These are phyloP conservation scores for Brassica cretica DNA, from an alignment of 345 rosid species.

Conservation along the genomic window DNA sequence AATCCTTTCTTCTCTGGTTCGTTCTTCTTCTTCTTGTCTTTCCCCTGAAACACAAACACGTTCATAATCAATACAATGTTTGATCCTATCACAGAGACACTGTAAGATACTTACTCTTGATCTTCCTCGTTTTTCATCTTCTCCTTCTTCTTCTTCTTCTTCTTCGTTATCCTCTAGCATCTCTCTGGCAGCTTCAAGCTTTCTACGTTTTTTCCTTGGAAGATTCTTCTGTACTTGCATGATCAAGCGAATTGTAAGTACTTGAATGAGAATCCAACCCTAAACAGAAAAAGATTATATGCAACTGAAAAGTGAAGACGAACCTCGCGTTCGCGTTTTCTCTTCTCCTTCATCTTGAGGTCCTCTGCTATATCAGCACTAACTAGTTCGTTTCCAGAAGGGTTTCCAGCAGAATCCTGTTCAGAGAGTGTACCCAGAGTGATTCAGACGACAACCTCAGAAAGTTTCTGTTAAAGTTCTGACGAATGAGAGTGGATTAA, in stretches of 20 bases:
- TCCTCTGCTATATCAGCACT: slow-evolving; percentile 95
- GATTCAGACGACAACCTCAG: slow-evolving; percentile 13
- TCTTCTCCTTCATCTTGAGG: slow-evolving; percentile 86
- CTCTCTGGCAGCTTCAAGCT: slow-evolving; percentile 94
- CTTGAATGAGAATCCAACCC: background rate
- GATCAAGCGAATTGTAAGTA: slow-evolving; percentile 21
- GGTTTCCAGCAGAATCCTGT: slow-evolving; percentile 61
- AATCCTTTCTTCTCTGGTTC: slow-evolving; percentile 65
- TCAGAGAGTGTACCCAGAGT: slow-evolving; percentile 7
- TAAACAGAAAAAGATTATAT: slow-evolving; percentile 14
- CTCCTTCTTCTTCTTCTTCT: slow-evolving; percentile 44
- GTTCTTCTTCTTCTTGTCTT: slow-evolving; percentile 46
- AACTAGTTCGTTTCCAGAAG: slow-evolving; percentile 54
- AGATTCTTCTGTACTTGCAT: slow-evolving; percentile 69
- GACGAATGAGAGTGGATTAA: background rate
- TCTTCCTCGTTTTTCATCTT: slow-evolving; percentile 29
- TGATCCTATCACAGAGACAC: background rate
- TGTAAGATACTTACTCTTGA: slow-evolving; percentile 45
- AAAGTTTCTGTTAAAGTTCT: background rate
- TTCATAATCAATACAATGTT: slow-evolving; percentile 11
- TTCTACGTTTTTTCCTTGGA: slow-evolving; percentile 87
- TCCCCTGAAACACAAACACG: slow-evolving; percentile 36
- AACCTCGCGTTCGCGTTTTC: slow-evolving; percentile 90
- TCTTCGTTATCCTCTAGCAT: slow-evolving; percentile 74
- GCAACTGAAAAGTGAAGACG: slow-evolving; percentile 20